Conservation (phyloP, 768 basidiomycete genomes). For the Dacryopinax spathularia region DNA sequence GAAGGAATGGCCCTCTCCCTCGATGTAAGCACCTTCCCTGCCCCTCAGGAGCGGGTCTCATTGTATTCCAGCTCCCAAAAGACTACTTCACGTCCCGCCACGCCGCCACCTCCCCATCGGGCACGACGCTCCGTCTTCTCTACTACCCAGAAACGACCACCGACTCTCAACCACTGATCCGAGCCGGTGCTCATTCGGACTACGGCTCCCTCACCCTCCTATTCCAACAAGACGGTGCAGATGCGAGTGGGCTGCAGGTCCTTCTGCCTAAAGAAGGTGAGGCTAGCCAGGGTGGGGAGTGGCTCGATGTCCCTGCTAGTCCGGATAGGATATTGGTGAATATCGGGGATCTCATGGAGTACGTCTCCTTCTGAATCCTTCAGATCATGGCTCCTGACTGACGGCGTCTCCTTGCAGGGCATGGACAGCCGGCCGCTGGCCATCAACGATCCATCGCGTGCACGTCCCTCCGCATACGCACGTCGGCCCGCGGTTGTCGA, state of each 20-base stretch:
- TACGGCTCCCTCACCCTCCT: constrained; percentile 17
- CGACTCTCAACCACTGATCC: constrained; percentile 9
- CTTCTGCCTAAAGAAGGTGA: constrained; percentile 5
- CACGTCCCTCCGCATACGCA: constrained; percentile 12
- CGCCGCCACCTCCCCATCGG: not conserved
- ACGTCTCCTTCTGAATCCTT: constrained; percentile 4
- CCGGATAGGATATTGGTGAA: constrained; percentile 12
- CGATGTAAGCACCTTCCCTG: not conserved
- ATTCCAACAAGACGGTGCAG: constrained; percentile 13
- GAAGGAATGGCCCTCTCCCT: constrained; percentile 10
- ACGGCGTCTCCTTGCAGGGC: constrained; percentile 3
- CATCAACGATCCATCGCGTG: constrained; percentile 17
- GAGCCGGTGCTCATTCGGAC: constrained; percentile 18
- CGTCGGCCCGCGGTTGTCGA: constrained; percentile 13
- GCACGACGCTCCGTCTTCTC: constrained; percentile 10
- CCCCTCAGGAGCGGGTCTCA: not conserved
- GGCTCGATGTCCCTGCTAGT: constrained; percentile 16
- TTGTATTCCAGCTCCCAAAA: constrained; percentile 4
- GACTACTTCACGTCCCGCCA: constrained; percentile 14
- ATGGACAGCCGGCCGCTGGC: constrained; percentile 12
- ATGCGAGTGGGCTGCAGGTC: constrained; percentile 17
- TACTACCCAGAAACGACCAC: constrained; percentile 11
- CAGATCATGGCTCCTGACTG: not conserved
- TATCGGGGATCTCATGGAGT: constrained; percentile 15
- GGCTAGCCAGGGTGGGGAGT: not conserved